Evolutionary conservation across 345 rosid species (phyloP), one percentile per base, ranked within the genome.

Genomic region (Salix udensis): DNA sequence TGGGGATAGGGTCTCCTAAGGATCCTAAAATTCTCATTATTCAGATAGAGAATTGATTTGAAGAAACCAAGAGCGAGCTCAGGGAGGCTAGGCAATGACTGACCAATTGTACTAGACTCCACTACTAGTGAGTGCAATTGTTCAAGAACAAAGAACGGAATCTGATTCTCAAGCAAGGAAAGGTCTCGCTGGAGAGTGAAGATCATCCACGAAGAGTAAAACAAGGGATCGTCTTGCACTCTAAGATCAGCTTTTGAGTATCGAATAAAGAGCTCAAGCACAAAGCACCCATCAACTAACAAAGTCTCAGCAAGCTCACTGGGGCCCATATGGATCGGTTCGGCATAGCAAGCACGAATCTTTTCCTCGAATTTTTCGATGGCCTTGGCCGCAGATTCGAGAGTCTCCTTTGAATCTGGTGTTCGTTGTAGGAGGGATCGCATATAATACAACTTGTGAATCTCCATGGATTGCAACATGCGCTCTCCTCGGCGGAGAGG

Each of bases 121-220:
- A 66, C 44, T 44, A 44, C 1, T 0, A 2, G 48, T 50, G 7
- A 72, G 52, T 34, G 75, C 31, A 85, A 37, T 7, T 73, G 28
- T 31, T 42, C 73, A 4, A 79, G 81, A 50, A 72, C 64, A 69
- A 83, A 76, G 67, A 77, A 80, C 2, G 79, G 67, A 48, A 76
- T 66, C 62, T 79, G 81, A 65, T 65, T 79, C 70, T 68, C 83
- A 40, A 85, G 76, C 62, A 81, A 68, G 28, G 79, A 50, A 80
- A 79, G 11, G 44, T 68, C 76, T 11, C 39, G 79, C 61, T 76
- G 80, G 19, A 62, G 30, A 21, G 83, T 83, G 0, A 75, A 52
- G 52, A 76, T 75, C 78, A 86, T 80, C 84, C 62, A 80, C 23
- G 76, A 83, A 65, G 82, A 84, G 39, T 46, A 36, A 60, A 77